Evolutionary conservation across 176 grass and related monocot genomes (phyloP), one percentile per base, ranked within the genome.

Genomic region (Eremochloa ophiuroides): DNA sequence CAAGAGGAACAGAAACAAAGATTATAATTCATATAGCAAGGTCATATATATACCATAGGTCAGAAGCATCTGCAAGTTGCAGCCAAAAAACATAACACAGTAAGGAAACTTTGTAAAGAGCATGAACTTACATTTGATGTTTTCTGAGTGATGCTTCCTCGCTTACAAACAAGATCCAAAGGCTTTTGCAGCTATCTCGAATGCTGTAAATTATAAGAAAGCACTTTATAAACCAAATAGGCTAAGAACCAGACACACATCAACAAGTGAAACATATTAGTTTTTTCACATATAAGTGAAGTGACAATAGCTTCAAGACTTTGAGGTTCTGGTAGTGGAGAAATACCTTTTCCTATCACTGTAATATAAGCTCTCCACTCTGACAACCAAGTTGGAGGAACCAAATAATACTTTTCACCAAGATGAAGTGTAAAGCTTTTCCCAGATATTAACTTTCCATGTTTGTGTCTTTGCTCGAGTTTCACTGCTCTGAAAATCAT

Each of bases 281-380:
- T 80, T 87, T 99, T 99, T 59, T 90, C 80, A 74, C 96, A 99
- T 46, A 95, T 72, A 88, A 93, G 90, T 74, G 90, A 99, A 82
- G 74, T 79, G 39, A 95, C 41, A 85, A 81, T 86, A 64, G 50
- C 75, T 85, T 95, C 87, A 38, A 95, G 82, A 88, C 56, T 91
- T 77, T 81, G 64, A 84, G 96, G 96, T 89, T 95, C 88, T 69
- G 84, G 79, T 50, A 56, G 80, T 1, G 82, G 91, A 84, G 86
- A 98, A 85, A 95, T 62, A 77, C 93, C 95, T 86, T 95, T 98
- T 18, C 96, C 93, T 11, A 91, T 93, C 26, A 90, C 82, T 74
- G 90, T 93, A 68, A 95, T 68, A 87, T 95, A 98, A 83, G 90
- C 62, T 88, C 85, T 93, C 96, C 93, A 99, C 30, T 95, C 86